A percentile compares a stretch with the other conserved stretches of the same genome.
Conservation (phyloP, 78 protist genomes). For the Bigelowiella natans region DNA sequence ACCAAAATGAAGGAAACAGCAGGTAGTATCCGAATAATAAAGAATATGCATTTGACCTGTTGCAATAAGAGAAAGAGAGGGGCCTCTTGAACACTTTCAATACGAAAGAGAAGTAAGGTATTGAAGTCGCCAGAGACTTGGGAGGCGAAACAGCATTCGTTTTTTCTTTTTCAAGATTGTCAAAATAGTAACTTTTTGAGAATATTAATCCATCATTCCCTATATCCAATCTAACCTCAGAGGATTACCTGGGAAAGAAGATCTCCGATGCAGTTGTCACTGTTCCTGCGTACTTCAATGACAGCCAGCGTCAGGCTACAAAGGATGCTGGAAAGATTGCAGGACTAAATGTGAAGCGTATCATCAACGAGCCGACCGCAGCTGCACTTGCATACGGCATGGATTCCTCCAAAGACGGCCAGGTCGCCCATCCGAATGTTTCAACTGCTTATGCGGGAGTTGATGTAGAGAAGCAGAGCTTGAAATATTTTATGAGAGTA, state of each 20-base stretch:
- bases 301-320: conserved; percentile 92
- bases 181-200: too few species aligned
- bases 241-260: conserved; percentile 51
- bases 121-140: too few species aligned
- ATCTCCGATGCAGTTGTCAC: conserved; percentile 91
- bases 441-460: too few species aligned
- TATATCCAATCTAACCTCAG: too few species aligned
- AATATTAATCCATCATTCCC: too few species aligned
- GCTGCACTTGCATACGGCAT: conserved; percentile 93
- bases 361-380: conserved; percentile 99
- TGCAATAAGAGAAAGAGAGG: too few species aligned
- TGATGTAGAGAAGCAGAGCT: neutral
- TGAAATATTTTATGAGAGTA: neutral
- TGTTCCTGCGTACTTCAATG: conserved; percentile 99
- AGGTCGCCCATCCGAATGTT: neutral
- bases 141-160: too few species aligned
- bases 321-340: conserved; percentile 73
- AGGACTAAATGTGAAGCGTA: conserved; percentile 75
- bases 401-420: conserved; percentile 31
- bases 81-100: too few species aligned
- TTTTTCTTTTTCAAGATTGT: too few species aligned
- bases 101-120: too few species aligned
- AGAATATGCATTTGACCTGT: too few species aligned
- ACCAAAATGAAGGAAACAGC: conserved; percentile 95
- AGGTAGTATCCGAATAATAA: too few species aligned